These are phyloP conservation scores for Hortiboletus rubellus DNA, from an alignment of 1,284 basidiomycete genomes.

Conservation along the genomic window DNA sequence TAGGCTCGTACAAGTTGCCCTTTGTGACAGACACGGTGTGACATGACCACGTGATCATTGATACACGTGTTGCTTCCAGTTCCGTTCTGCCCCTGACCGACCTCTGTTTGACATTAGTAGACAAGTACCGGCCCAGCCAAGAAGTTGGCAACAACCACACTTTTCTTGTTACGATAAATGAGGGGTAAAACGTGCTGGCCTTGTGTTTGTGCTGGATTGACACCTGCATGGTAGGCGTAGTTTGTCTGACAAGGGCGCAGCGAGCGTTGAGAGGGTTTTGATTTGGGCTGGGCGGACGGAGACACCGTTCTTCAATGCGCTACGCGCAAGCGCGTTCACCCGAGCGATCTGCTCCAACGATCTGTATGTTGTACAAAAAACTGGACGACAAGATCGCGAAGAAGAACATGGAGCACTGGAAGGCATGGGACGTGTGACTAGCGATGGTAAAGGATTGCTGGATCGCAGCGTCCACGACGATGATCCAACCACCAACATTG, in stretches of 20 bases:
- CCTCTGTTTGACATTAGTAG: too few relatives aligned
- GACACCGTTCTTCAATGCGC: conserved; percentile 38
- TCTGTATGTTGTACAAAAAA: conserved; percentile 37
- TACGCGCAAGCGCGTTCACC: conserved; percentile 41
- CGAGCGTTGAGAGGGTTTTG: neutral
- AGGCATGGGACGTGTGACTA: neutral
- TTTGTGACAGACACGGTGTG: conserved; percentile 34
- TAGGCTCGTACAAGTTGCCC: neutral
- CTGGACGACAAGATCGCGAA: conserved; percentile 22
- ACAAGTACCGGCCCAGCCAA: neutral
- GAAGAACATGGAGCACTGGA: conserved; percentile 24
- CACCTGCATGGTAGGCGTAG: conserved; percentile 43
- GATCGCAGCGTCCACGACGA: conserved; percentile 9
- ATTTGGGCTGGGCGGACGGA: conserved; percentile 32
- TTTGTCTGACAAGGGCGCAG: conserved; percentile 34
- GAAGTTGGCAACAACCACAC: neutral
- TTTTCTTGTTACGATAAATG: neutral
- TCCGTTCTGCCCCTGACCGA: too few relatives aligned
- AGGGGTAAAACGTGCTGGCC: conserved; percentile 33
- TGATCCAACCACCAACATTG: conserved; percentile 21
- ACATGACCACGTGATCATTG: conserved; percentile 12
- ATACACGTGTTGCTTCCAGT: too few relatives aligned
- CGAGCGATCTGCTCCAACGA: conserved; percentile 41
- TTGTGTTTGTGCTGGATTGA: conserved; percentile 43
- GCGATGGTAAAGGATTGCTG: neutral